phyloP scores from a whole-genome alignment of 164 flowering plant genomes.

The Litsea cubeba region DNA sequence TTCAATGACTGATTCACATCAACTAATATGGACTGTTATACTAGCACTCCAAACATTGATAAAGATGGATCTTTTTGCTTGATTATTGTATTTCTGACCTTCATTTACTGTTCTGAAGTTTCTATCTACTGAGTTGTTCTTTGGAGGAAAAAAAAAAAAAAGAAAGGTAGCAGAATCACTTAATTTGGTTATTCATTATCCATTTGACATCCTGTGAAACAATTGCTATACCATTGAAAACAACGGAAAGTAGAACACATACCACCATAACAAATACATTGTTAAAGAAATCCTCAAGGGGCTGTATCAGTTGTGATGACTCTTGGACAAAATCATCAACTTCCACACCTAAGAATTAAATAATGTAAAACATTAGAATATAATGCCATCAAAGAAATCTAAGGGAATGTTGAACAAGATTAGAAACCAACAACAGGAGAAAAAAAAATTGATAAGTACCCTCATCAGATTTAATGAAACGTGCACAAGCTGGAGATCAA shows the following conservation, averaged over 20 bases:
- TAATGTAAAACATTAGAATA: neutral
- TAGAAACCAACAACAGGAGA: neutral
- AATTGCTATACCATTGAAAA: neutral
- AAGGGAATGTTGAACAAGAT: conserved; percentile 1
- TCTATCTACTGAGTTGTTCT: too few species aligned
- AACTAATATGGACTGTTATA: too few species aligned
- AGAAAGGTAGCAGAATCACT: neutral
- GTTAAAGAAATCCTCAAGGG: conserved; percentile 83
- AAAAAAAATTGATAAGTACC: too few species aligned
- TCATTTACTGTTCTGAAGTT: too few species aligned
- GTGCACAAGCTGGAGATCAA: too few species aligned
- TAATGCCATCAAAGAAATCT: neutral
- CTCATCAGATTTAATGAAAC: too few species aligned
- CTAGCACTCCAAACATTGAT: too few species aligned
- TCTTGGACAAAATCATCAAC: conserved; percentile 75
- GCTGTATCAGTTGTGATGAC: conserved; percentile 62
- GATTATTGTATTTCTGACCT: too few species aligned
- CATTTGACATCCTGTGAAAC: neutral
- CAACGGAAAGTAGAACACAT: conserved; percentile 22
- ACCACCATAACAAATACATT: conserved; percentile 98
- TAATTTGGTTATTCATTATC: neutral
- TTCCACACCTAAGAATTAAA: conserved; percentile 49
- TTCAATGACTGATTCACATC: too few species aligned
- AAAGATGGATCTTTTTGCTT: too few species aligned
- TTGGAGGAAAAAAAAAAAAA: too few species aligned